Evolutionary conservation across 2,329 filamentous ascomycete genomes (phyloP).

Genomic region (Microsporum canis): DNA sequence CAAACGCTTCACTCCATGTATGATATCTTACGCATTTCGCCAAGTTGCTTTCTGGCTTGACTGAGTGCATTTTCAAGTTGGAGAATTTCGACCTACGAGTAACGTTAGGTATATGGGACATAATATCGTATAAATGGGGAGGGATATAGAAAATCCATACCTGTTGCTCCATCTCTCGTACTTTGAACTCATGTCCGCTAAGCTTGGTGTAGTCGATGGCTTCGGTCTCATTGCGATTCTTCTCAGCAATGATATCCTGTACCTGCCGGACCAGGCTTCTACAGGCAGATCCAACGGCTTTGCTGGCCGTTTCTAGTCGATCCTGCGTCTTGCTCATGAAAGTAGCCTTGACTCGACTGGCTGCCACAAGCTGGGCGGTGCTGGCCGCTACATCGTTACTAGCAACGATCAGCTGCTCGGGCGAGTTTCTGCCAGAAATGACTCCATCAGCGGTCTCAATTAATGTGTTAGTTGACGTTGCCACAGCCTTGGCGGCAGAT

Average conservation of each 20-base stretch:
- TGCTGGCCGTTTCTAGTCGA: constrained; percentile 75
- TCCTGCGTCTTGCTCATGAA: constrained; percentile 99
- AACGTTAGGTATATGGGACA: constrained; percentile 2
- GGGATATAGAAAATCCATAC: constrained; percentile 42
- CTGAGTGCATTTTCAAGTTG: constrained; percentile 82
- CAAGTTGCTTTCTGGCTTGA: constrained; percentile 67
- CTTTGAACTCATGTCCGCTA: constrained; percentile 93
- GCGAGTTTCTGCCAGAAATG: constrained; percentile 78
- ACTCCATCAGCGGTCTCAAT: constrained; percentile 98
- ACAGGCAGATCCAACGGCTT: constrained; percentile 84
- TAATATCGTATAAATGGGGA: not conserved
- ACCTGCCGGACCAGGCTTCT: constrained; percentile 82
- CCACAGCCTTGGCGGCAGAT: constrained; percentile 92
- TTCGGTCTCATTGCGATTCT: constrained; percentile 65
- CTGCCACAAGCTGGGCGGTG: constrained; percentile 91
- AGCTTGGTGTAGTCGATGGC: constrained; percentile 78
- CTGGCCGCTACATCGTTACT: constrained; percentile 94
- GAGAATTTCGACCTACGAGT: constrained; percentile 75
- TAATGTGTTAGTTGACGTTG: constrained; percentile 81
- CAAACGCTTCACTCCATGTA: constrained; percentile 59
- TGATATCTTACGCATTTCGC: constrained; percentile 96
- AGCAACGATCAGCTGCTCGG: constrained; percentile 94
- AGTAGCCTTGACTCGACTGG: constrained; percentile 88
- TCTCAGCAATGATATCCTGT: constrained; percentile 83
- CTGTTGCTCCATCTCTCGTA: constrained; percentile 98